Percentiles rank a stretch among this genome's conserved stretches.
Conservation (phyloP, 192 early-diverging fungal species). For the Radiomyces spectabilis region DNA sequence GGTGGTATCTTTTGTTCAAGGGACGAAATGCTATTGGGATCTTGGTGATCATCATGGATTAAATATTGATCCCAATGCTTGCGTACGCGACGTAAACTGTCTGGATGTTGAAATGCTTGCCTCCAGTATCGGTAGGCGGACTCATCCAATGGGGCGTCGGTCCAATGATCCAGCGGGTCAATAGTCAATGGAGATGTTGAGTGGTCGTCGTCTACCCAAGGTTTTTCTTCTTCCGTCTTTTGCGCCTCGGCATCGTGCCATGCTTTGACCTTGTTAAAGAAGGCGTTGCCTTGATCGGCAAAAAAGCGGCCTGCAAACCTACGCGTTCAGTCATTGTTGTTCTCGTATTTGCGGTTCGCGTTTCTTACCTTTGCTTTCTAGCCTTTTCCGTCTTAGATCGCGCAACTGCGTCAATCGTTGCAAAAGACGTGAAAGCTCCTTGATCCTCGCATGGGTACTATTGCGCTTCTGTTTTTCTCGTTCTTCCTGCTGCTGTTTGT, state of each 20-base stretch:
- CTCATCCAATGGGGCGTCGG: neutral
- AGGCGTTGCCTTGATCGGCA: slow-evolving; percentile 26
- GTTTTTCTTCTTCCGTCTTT: neutral
- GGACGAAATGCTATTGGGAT: too few species aligned
- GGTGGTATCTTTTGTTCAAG: slow-evolving; percentile 17
- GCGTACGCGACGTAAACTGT: slow-evolving; percentile 12
- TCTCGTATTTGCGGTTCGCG: neutral
- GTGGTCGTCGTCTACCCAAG: neutral
- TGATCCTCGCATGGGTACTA: slow-evolving; percentile 12
- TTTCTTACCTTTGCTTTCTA: slow-evolving; percentile 23
- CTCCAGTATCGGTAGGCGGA: slow-evolving; percentile 17
- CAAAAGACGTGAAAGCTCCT: slow-evolving; percentile 13
- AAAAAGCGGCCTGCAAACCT: slow-evolving; percentile 23
- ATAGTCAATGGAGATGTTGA: too few species aligned
- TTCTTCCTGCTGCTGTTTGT: slow-evolving; percentile 15
- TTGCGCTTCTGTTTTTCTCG: slow-evolving; percentile 12
- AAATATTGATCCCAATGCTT: slow-evolving; percentile 26
- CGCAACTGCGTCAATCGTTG: slow-evolving; percentile 15
- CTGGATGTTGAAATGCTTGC: slow-evolving; percentile 17
- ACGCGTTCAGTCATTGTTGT: neutral
- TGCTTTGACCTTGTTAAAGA: slow-evolving; percentile 22
- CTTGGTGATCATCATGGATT: neutral
- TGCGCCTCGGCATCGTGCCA: slow-evolving; percentile 13
- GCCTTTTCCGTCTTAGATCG: slow-evolving; percentile 18
- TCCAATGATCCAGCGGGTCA: slow-evolving; percentile 4